phyloP scores from a whole-genome alignment of 768 basidiomycete genomes.

The Tulasnella sp. region DNA sequence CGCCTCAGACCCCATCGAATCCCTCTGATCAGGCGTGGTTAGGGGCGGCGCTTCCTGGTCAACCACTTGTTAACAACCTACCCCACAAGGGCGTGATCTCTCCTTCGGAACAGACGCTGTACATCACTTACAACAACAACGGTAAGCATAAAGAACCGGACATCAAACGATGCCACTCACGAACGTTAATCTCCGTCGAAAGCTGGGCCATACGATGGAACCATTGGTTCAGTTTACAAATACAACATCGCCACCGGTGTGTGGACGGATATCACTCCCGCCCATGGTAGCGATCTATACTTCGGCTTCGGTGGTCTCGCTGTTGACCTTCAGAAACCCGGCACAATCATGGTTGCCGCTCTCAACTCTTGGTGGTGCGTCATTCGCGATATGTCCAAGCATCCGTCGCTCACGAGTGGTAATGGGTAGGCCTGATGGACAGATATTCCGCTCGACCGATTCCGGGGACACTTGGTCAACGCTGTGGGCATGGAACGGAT shows the following conservation, averaged over 20 bases:
- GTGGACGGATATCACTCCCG: constrained; percentile 54
- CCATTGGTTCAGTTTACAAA: constrained; percentile 32
- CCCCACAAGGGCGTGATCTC: constrained; percentile 58
- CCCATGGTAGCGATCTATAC: constrained; percentile 42
- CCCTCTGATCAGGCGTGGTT: not conserved
- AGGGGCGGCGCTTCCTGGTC: constrained; percentile 49
- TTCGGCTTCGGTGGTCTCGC: constrained; percentile 41
- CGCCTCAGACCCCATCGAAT: not conserved
- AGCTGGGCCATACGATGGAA: constrained; percentile 43
- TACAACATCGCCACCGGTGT: constrained; percentile 38
- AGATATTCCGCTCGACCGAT: constrained; percentile 49
- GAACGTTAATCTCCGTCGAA: not conserved
- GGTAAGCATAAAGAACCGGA: constrained; percentile 30
- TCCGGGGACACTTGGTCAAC: constrained; percentile 46
- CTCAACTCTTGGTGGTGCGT: constrained; percentile 40
- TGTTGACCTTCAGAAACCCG: constrained; percentile 47
- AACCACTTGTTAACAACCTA: constrained; percentile 39
- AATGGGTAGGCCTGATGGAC: constrained; percentile 42
- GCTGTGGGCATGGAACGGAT: constrained; percentile 43
- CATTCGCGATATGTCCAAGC: not conserved
- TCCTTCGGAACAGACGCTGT: constrained; percentile 42
- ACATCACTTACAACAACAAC: constrained; percentile 50
- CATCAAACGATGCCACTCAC: not conserved
- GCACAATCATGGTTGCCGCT: constrained; percentile 56
- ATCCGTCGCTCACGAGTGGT: not conserved